Base-by-base conservation (phyloP, 495 filamentous ascomycete species). In the Penicillium psychrofluorescens region DNA sequence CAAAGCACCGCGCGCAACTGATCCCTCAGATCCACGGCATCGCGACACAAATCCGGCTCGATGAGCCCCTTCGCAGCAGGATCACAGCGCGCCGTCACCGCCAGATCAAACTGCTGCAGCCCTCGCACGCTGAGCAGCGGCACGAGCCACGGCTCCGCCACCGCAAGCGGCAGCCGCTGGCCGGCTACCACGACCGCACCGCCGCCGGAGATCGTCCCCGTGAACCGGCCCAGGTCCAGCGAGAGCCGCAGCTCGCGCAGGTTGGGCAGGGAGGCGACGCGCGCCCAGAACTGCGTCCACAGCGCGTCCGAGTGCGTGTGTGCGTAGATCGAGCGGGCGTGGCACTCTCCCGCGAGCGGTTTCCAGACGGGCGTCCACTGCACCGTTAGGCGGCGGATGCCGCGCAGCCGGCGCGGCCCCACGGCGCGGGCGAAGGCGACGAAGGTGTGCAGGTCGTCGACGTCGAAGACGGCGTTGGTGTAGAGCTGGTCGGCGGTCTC, bases 381-480 rank as follows among this genome's bases (percentile, higher is more conserved):
- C 6, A 70, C 49, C 0, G 56, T 61, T 1, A 71, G 40, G 0
- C 44, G 31, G 4, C 45, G 41, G 12, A 71, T 63, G 12, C 43
- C 33, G 27, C 8, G 14, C 0, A 61, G 59, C 9, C 47, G 45
- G 0, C 16, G 13, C 0, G 55, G 43, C 9, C 48, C 47, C 7
- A 71, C 32, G 11, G 49, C 42, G 1, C 37, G 22, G 1, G 52
- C 49, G 46, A 71, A 71, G 1, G 68, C 64, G 37, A 70, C 54
- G 41, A 70, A 67, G 27, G 68, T 70, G 41, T 63, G 58, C 1
- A 71, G 53, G 49, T 71, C 68, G 41, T 71, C 68, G 2, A 66
- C 56, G 43, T 71, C 68, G 42, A 70, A 68, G 34, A 44, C 46
- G 2, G 51, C 32, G 32, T 44, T 44, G 27, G 30, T 33, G 50